Conservation (phyloP, 768 basidiomycete species). For the Phanerodontia chrysosporium region DNA sequence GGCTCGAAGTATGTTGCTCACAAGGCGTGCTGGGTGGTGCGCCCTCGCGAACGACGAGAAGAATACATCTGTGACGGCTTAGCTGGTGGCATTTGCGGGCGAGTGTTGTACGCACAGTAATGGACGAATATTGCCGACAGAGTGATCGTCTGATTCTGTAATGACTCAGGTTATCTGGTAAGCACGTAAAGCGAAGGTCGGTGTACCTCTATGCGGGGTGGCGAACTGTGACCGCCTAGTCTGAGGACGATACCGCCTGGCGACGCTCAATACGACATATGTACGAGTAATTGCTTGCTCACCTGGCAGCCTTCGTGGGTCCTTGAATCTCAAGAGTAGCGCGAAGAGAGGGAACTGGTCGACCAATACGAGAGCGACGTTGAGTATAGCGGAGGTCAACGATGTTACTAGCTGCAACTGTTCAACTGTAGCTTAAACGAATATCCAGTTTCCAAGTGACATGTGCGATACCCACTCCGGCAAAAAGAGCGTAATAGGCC, state of each 20-base stretch:
- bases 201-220: not conserved
- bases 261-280: not conserved
- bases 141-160: not conserved
- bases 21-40: conserved; percentile 1
- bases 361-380: conserved; percentile 70
- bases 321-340: conserved; percentile 78
- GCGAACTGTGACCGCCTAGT: not conserved
- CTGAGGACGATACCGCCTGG: conserved; percentile 5
- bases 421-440: not conserved
- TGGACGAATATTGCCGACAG: not conserved
- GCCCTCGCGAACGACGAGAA: not conserved
- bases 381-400: conserved; percentile 54
- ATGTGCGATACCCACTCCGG: conserved; percentile 50
- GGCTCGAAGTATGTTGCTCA: not conserved
- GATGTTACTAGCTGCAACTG: conserved; percentile 56
- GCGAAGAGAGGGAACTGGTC: conserved; percentile 93
- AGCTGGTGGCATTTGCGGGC: too few species aligned
- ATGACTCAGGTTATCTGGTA: not conserved
- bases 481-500: conserved; percentile 83
- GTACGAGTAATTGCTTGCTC: too few species aligned
- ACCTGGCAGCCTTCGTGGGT: conserved; percentile 83
- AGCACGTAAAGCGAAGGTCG: not conserved
- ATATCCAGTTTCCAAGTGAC: not conserved
- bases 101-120: not conserved
- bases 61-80: not conserved